Percentiles rank a stretch among this genome's conserved stretches.
Evolutionary conservation across 1,139 yeast genomes (phyloP).

Genomic region (Hanseniaspora gamundiae): DNA sequence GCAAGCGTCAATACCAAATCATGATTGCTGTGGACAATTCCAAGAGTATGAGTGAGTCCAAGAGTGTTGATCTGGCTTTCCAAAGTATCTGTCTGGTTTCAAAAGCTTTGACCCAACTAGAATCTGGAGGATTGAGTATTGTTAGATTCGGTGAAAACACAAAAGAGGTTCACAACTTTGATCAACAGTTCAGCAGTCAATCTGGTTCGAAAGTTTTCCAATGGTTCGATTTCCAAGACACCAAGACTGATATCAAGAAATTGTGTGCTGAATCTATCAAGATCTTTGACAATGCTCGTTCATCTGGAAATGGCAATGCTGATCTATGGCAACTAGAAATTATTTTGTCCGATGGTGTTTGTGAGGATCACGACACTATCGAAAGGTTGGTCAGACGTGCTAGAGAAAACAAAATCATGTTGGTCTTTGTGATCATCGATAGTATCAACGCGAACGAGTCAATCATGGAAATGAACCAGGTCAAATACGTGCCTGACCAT

Average conservation of each 20-base stretch:
- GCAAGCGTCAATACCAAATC: constrained; percentile 92
- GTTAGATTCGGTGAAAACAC: constrained; percentile 85
- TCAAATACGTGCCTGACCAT: constrained; percentile 58
- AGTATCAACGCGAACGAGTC: constrained; percentile 78
- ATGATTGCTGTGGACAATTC: constrained; percentile 98
- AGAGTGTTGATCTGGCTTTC: constrained; percentile 82
- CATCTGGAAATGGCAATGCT: constrained; percentile 35
- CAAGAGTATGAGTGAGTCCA: constrained; percentile 91
- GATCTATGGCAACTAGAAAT: constrained; percentile 93
- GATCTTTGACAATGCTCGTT: constrained; percentile 55
- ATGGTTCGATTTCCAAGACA: constrained; percentile 86
- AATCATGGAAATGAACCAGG: constrained; percentile 91
- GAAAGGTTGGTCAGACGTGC: constrained; percentile 81
- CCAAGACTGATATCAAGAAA: constrained; percentile 69
- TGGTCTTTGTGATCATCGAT: constrained; percentile 89
- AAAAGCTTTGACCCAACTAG: constrained; percentile 85
- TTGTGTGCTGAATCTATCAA: constrained; percentile 62
- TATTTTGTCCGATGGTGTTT: constrained; percentile 89
- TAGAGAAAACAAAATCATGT: constrained; percentile 83
- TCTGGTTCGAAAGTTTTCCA: constrained; percentile 77
- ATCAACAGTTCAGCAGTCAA: constrained; percentile 69
- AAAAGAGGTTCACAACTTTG: constrained; percentile 81
- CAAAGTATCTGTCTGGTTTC: constrained; percentile 91
- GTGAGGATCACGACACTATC: constrained; percentile 83
- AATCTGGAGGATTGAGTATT: constrained; percentile 85